Evolutionary conservation across 2,329 filamentous ascomycete species (phyloP).

Genomic region (Ophidiomyces ophidiicola): DNA sequence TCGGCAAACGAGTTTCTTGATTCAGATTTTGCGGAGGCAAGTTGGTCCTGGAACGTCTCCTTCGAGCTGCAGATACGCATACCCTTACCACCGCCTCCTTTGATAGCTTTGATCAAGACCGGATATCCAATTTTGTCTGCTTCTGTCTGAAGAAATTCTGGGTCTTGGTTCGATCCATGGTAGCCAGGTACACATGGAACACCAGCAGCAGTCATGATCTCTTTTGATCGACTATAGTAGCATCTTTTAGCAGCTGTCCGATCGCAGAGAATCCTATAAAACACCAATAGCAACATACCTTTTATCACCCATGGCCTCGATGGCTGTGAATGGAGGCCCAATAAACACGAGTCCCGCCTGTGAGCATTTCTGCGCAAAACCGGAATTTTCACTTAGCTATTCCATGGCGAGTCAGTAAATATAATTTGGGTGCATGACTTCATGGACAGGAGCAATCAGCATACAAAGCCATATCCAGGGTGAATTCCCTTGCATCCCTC

Average conservation of each 20-base stretch:
- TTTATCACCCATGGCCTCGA: conserved; percentile 81
- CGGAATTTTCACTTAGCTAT: conserved; percentile 74
- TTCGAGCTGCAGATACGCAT: conserved; percentile 52
- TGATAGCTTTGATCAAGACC: conserved; percentile 54
- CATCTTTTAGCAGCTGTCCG: not conserved
- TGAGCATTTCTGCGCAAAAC: conserved; percentile 76
- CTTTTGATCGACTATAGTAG: conserved; percentile 59
- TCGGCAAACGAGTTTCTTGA: conserved; percentile 53
- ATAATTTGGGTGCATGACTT: not conserved
- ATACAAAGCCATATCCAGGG: conserved; percentile 79
- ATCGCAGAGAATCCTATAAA: too few relatives aligned
- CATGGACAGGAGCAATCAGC: conserved; percentile 13
- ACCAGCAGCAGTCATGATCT: conserved; percentile 91
- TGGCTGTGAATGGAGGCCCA: conserved; percentile 68
- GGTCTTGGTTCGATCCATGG: conserved; percentile 71
- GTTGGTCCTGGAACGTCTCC: conserved; percentile 48
- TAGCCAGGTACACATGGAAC: conserved; percentile 96
- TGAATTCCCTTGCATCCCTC: conserved; percentile 84
- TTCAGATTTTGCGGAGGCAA: conserved; percentile 53
- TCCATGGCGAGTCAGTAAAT: not conserved
- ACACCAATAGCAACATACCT: too few relatives aligned
- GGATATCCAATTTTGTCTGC: conserved; percentile 60
- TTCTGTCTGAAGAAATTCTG: conserved; percentile 49
- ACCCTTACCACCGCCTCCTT: conserved; percentile 55
- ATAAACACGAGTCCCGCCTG: conserved; percentile 90